A percentile compares a stretch with the other conserved stretches of the same genome.
These are phyloP conservation scores for Xylaria acuta DNA, from an alignment of 495 filamentous ascomycete genomes.

Conservation along the genomic window DNA sequence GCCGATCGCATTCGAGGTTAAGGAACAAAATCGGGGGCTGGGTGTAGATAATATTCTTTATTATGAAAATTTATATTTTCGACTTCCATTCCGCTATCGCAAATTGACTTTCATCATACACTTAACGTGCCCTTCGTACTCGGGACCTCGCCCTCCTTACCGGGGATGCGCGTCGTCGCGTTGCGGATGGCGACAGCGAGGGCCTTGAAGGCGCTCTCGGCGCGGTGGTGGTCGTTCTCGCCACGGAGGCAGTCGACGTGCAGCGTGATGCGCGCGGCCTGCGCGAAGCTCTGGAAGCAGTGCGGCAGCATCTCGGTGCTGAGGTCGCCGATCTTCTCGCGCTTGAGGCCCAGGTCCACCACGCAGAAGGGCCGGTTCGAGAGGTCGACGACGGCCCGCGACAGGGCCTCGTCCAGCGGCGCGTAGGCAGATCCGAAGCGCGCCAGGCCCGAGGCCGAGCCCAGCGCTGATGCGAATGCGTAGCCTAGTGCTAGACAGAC, in stretches of 20 bases:
- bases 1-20: background rate
- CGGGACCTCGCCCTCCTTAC: slow-evolving; percentile 86
- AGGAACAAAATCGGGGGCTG: background rate
- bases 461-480: slow-evolving; percentile 81
- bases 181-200: slow-evolving; percentile 80
- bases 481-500: slow-evolving; percentile 87
- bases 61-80: slow-evolving; percentile 12
- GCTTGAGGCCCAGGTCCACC: slow-evolving; percentile 76
- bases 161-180: slow-evolving; percentile 75
- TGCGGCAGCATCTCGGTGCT: slow-evolving; percentile 98
- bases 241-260: slow-evolving; percentile 90
- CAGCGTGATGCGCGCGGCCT: slow-evolving; percentile 86
- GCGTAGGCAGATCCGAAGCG: slow-evolving; percentile 91
- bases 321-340: slow-evolving; percentile 92
- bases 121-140: slow-evolving; percentile 89
- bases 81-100: background rate
- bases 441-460: slow-evolving; percentile 75
- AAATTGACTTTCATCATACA: slow-evolving; percentile 41
- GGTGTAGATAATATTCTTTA: background rate
- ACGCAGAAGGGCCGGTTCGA: slow-evolving; percentile 88
- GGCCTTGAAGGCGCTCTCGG: slow-evolving; percentile 98
- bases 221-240: slow-evolving; percentile 93
- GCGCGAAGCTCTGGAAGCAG: slow-evolving; percentile 90
- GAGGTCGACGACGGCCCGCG: slow-evolving; percentile 91
- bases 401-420: slow-evolving; percentile 93